These are phyloP conservation scores for Hypsizygus ulmarius DNA, from an alignment of 1,284 basidiomycete genomes.

Conservation along the genomic window DNA sequence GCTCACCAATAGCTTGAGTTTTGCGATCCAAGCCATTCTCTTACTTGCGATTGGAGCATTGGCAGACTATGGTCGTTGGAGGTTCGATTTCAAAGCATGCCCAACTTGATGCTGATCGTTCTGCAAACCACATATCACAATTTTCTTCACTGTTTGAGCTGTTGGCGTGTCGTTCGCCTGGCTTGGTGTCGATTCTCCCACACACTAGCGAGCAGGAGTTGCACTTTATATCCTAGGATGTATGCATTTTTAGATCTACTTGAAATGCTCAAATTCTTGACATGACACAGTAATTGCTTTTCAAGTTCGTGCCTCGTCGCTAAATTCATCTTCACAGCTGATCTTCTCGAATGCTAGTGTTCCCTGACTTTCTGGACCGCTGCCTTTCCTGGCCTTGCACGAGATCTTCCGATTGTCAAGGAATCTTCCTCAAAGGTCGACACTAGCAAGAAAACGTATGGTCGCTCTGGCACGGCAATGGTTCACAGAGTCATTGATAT, in stretches of 20 bases:
- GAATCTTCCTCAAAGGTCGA: conserved; percentile 42
- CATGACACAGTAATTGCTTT: conserved; percentile 64
- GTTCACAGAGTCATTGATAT: not conserved
- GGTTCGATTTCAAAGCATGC: conserved; percentile 34
- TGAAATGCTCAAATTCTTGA: not conserved
- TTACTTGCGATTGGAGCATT: conserved; percentile 68
- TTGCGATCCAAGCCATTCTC: conserved; percentile 67
- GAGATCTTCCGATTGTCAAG: conserved; percentile 69
- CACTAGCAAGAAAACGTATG: conserved; percentile 46
- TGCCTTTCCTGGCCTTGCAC: conserved; percentile 76
- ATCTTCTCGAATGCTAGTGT: conserved; percentile 38
- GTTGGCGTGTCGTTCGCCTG: conserved; percentile 74
- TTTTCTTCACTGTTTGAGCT: conserved; percentile 68
- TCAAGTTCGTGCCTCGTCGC: conserved; percentile 43
- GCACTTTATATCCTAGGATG: conserved; percentile 75
- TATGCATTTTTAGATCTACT: conserved; percentile 34
- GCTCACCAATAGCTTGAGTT: conserved; percentile 73
- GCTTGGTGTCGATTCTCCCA: conserved; percentile 66
- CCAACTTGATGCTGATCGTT: not conserved
- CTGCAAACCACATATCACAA: conserved; percentile 70
- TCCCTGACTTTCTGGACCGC: conserved; percentile 83
- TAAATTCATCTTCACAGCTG: not conserved
- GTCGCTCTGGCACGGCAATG: not conserved
- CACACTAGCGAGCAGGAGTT: conserved; percentile 67
- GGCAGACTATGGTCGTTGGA: conserved; percentile 78